Evolutionary conservation across 2,329 filamentous ascomycete species (phyloP).

Genomic region (Mariannaea sp.): DNA sequence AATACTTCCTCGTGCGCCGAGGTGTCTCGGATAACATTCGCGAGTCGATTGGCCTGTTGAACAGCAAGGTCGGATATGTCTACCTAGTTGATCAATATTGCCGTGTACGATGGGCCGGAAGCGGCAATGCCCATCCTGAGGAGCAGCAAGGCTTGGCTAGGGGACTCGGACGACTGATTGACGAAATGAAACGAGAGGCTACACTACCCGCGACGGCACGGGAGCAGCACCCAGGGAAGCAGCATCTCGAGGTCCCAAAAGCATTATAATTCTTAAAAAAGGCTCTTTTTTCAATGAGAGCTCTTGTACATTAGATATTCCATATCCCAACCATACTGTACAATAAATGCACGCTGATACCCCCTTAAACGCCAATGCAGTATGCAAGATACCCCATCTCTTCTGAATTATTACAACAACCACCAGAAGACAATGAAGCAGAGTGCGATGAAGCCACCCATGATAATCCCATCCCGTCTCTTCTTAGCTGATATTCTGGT

Average conservation of each 20-base stretch:
- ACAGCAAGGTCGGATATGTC: constrained; percentile 90
- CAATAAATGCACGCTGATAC: constrained; percentile 45
- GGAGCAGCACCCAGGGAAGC: constrained; percentile 42
- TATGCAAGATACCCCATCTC: constrained; percentile 20
- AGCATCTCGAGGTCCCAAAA: constrained; percentile 38
- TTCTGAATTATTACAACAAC: constrained; percentile 63
- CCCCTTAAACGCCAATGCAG: constrained; percentile 45
- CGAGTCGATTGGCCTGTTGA: constrained; percentile 72
- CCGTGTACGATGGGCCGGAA: constrained; percentile 92
- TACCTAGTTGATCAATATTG: constrained; percentile 89
- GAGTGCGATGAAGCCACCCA: constrained; percentile 88
- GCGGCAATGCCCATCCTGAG: constrained; percentile 66
- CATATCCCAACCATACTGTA: constrained; percentile 40
- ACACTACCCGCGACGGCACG: constrained; percentile 41
- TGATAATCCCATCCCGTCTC: constrained; percentile 90
- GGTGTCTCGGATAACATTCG: constrained; percentile 65
- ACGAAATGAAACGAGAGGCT: constrained; percentile 55
- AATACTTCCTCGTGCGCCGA: constrained; percentile 65
- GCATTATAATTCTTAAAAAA: constrained; percentile 33
- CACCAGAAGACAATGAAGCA: constrained; percentile 88
- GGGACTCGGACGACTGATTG: constrained; percentile 65
- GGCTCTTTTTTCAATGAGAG: constrained; percentile 23
- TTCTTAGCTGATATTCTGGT: constrained; percentile 92
- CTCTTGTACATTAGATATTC: constrained; percentile 35
- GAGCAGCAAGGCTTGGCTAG: constrained; percentile 71